These are phyloP conservation scores for Aspergillus sp. DNA, from an alignment of 2,329 filamentous ascomycete species.

Conservation along the genomic window DNA sequence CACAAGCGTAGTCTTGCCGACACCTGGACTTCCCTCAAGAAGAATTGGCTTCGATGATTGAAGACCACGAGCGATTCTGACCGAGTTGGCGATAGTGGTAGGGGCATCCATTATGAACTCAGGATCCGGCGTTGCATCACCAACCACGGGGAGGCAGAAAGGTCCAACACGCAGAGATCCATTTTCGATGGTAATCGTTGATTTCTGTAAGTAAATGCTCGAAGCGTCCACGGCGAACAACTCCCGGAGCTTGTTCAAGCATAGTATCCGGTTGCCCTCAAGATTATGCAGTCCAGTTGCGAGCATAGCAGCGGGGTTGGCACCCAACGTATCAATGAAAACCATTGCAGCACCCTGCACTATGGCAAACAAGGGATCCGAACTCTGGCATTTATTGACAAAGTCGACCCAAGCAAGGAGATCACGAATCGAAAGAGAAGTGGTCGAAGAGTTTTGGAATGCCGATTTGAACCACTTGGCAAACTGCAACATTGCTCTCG, in stretches of 20 bases:
- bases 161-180: constrained; percentile 63
- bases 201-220: constrained; percentile 59
- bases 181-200: constrained; percentile 54
- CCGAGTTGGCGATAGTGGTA: constrained; percentile 83
- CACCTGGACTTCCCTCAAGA: constrained; percentile 93
- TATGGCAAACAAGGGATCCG: constrained; percentile 48
- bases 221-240: constrained; percentile 62
- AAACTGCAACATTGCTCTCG: constrained; percentile 73
- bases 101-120: constrained; percentile 80
- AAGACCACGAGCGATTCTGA: constrained; percentile 83
- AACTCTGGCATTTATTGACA: constrained; percentile 62
- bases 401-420: constrained; percentile 92
- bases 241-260: constrained; percentile 65
- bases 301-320: constrained; percentile 85
- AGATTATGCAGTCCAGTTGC: constrained; percentile 67
- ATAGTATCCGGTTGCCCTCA: constrained; percentile 64
- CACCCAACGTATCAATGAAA: constrained; percentile 90
- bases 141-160: constrained; percentile 61
- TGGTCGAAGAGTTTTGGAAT: constrained; percentile 69
- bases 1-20: constrained; percentile 93
- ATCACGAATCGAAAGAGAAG: constrained; percentile 85
- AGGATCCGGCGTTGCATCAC: constrained; percentile 47
- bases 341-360: constrained; percentile 92
- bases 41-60: constrained; percentile 88
- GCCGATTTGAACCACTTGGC: constrained; percentile 86